Evolutionary conservation across 2,329 filamentous ascomycete species (phyloP), one percentile per base, ranked within the genome.

Genomic region (Harringtonia lauricola): DNA sequence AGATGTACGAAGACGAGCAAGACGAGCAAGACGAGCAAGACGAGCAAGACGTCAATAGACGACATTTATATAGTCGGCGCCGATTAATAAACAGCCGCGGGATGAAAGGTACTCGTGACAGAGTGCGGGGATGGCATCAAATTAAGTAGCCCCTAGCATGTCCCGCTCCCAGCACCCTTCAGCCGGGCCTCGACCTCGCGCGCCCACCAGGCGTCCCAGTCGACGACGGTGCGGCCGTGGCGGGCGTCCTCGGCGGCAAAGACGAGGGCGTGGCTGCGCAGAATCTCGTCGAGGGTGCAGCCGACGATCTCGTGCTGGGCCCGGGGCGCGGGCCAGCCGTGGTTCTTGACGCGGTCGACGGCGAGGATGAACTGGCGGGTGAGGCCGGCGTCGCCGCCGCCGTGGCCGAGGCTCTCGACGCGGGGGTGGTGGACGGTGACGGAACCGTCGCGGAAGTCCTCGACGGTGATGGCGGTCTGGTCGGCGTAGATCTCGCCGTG

Each of bases 161-260:
- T 34, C 18, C 18, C 4, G n/a, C n/a, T 9, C n/a, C n/a, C 29
- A 15, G 12, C 14, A 21, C n/a, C 19, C 6, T n/a, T n/a, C n/a
- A n/a, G n/a, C n/a, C n/a, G n/a, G n/a, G 9, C 42, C 29, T 44
- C 64, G 24, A 81, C 67, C 50, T 77, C 68, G 46, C 62, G 58
- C 28, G 64, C 62, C 87, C 87, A 95, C 86, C 87, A 95, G 38
- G 71, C 62, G 36, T 65, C 64, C 80, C 86, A 95, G 52, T 83
- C 72, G 4, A 96, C 64, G 8, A 92, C 80, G 57, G 73, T 79
- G 55, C 74, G 77, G 41, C 72, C 70, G 40, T 67, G 69, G 55
- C 90, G 75, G 6, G 90, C 87, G 54, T 94, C 84, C 63, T 96
- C 92, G 0, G 90, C 92, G 21, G 87, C 89, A 67, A 95, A 98